A percentile compares a stretch with the other conserved stretches of the same genome.
Evolutionary conservation across 176 grass and related monocot species (phyloP).

Genomic region (Musa itinerans): DNA sequence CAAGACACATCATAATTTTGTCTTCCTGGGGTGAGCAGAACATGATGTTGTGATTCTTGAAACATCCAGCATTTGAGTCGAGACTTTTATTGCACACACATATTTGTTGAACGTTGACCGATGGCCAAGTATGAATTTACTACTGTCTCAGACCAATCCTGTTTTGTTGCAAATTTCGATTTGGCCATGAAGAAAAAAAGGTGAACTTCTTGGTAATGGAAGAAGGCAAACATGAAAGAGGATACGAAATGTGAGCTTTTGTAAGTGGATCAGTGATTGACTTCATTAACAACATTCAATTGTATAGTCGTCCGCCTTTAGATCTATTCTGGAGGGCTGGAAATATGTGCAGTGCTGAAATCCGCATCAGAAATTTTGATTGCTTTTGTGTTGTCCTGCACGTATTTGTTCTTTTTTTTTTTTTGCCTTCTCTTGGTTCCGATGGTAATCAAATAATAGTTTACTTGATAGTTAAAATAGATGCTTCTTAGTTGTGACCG

Average conservation of each 20-base stretch:
- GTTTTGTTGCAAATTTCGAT: too few relatives aligned
- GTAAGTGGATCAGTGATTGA: neutral
- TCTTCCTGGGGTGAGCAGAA: neutral
- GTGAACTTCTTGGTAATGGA: too few relatives aligned
- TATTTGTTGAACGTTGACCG: too few relatives aligned
- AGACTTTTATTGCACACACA: too few relatives aligned
- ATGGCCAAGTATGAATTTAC: too few relatives aligned
- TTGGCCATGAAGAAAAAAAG: too few relatives aligned
- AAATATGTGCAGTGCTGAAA: neutral
- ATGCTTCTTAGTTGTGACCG: too few relatives aligned
- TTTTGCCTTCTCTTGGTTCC: neutral
- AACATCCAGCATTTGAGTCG: neutral
- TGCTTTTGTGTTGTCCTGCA: neutral
- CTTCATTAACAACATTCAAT: neutral
- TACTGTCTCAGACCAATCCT: too few relatives aligned
- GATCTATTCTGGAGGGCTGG: neutral
- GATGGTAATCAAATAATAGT: neutral
- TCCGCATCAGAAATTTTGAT: neutral
- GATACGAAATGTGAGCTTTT: neutral
- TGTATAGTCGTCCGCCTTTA: neutral
- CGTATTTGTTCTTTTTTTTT: neutral
- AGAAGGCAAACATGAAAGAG: too few relatives aligned
- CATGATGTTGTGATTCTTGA: neutral
- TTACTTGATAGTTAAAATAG: neutral
- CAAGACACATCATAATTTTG: neutral